phyloP scores from a whole-genome alignment of 768 basidiomycete species.

The Xerocomus potaroensis region DNA sequence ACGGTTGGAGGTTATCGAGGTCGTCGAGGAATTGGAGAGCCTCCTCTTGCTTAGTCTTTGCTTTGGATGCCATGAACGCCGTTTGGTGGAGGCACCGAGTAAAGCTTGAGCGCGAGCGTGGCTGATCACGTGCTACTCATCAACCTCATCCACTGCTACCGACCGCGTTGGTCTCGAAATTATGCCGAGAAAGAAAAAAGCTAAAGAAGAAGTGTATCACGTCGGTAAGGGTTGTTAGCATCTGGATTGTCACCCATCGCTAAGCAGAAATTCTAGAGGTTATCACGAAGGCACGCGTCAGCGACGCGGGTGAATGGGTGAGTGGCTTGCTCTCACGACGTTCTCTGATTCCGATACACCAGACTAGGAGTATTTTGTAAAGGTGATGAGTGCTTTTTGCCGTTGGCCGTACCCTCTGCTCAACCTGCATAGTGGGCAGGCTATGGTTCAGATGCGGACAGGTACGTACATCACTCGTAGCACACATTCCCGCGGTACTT shows the following conservation, averaged over 20 bases:
- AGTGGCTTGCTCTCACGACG: slow-evolving; percentile 14
- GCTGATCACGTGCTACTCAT: slow-evolving; percentile 15
- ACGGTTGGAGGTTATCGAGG: slow-evolving; percentile 73
- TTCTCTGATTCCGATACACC: background rate
- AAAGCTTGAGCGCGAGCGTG: background rate
- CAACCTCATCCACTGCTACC: background rate
- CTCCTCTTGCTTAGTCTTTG: slow-evolving; percentile 81
- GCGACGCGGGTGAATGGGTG: slow-evolving; percentile 49
- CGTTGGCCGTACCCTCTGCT: background rate
- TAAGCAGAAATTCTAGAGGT: slow-evolving; percentile 42
- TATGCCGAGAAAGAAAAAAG: slow-evolving; percentile 28
- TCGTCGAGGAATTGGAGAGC: slow-evolving; percentile 92
- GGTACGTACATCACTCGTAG: slow-evolving; percentile 33
- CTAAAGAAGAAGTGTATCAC: slow-evolving; percentile 39
- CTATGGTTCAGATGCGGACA: slow-evolving; percentile 54
- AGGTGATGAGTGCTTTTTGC: slow-evolving; percentile 38
- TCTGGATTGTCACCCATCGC: background rate
- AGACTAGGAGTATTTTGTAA: slow-evolving; percentile 60
- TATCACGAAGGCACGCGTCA: slow-evolving; percentile 54
- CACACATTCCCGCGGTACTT: slow-evolving; percentile 1
- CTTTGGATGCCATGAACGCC: slow-evolving; percentile 42
- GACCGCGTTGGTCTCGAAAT: background rate
- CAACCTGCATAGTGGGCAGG: slow-evolving; percentile 55
- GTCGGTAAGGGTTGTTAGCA: slow-evolving; percentile 37
- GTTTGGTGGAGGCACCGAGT: no score